Conservation (phyloP, 768 basidiomycete genomes). For the Ramaria rubella region DNA sequence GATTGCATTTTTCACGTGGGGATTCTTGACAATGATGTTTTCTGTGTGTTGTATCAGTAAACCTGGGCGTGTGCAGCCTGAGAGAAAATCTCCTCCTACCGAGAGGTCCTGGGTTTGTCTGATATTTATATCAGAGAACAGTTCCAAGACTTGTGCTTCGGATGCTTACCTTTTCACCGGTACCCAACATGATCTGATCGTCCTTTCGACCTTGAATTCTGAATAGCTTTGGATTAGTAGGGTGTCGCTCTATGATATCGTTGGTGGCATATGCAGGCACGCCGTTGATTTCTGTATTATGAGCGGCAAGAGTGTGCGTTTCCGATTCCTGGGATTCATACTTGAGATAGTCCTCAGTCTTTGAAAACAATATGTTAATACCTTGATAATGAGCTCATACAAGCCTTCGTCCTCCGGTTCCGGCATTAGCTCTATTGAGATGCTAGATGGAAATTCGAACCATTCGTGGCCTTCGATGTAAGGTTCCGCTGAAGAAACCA, state of each 20-base stretch:
- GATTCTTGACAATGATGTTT: constrained; percentile 28
- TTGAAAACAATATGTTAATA: background rate
- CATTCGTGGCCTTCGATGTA: constrained; percentile 30
- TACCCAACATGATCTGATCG: constrained; percentile 37
- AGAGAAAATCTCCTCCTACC: constrained; percentile 13
- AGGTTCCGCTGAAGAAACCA: background rate
- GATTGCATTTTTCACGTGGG: constrained; percentile 27
- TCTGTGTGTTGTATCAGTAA: constrained; percentile 18
- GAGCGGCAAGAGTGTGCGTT: constrained; percentile 10
- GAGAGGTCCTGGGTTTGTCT: constrained; percentile 27
- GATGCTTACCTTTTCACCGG: constrained; percentile 34
- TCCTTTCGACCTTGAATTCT: constrained; percentile 34
- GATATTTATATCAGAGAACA: background rate
- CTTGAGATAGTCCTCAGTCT: background rate
- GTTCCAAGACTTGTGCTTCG: background rate
- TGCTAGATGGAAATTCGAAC: constrained; percentile 20
- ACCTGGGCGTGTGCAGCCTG: background rate
- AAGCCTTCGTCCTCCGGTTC: constrained; percentile 24
- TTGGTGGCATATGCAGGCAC: constrained; percentile 8
- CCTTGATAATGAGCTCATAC: constrained; percentile 31
- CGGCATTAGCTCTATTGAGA: constrained; percentile 24
- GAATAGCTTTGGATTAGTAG: constrained; percentile 26
- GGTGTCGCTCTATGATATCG: constrained; percentile 31
- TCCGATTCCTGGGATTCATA: background rate
- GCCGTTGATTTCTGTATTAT: constrained; percentile 19